Evolutionary conservation across 75 land plant genomes (phyloP).

Genomic region (Isoetes taiwanensis): DNA sequence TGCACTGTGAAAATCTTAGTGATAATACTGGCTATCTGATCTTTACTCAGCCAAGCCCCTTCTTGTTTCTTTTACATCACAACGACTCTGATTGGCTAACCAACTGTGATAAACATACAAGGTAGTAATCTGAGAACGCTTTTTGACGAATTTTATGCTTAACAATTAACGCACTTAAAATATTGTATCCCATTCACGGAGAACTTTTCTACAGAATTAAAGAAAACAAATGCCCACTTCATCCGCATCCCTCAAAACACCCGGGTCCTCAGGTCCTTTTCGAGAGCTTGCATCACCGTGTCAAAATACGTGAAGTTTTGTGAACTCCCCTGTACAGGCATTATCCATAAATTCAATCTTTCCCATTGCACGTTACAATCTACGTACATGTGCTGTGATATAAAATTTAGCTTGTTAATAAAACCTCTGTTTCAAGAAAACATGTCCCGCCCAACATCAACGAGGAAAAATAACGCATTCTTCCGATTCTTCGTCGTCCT

Average conservation of each 20-base stretch:
- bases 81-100: no score
- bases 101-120: no score
- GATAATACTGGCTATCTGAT: neutral
- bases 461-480: constrained; percentile 61
- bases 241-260: constrained; percentile 68
- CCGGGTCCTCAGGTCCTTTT: constrained; percentile 56
- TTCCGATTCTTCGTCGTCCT: constrained; percentile 48
- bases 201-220: constrained; percentile 65
- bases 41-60: neutral
- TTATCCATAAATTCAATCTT: constrained; percentile 29
- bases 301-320: constrained; percentile 46
- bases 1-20: neutral
- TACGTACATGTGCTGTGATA: neutral
- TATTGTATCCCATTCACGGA: no score
- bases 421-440: neutral
- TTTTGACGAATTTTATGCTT: no score
- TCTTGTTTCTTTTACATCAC: neutral
- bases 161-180: no score
- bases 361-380: constrained; percentile 9
- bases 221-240: constrained; percentile 97
- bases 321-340: no score
- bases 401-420: neutral
- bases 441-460: constrained; percentile 88
- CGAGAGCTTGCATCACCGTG: constrained; percentile 46
- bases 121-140: no score